Evolutionary conservation across 2,329 filamentous ascomycete genomes (phyloP).

Genomic region (Aureobasidium mangrovei): DNA sequence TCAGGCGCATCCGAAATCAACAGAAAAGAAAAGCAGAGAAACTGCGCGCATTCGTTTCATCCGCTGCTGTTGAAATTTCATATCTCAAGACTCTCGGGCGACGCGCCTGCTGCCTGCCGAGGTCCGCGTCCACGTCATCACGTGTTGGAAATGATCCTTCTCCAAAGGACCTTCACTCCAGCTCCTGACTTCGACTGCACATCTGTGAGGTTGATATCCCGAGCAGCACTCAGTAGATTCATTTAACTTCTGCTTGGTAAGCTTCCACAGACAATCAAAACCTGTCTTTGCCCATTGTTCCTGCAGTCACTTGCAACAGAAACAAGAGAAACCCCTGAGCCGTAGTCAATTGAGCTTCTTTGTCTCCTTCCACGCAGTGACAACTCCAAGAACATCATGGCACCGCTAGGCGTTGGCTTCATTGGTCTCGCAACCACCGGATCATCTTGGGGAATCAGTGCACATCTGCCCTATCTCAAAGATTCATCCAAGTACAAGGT

Average conservation of each 20-base stretch:
- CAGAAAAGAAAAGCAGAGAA: background rate
- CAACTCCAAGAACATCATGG: background rate
- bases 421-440: conserved; percentile 49
- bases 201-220: too few relatives aligned
- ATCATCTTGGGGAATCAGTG: conserved; percentile 41
- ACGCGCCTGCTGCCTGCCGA: conserved; percentile 13
- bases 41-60: background rate
- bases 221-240: too few relatives aligned
- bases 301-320: too few relatives aligned
- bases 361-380: too few relatives aligned
- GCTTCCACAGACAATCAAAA: too few relatives aligned
- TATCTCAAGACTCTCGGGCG: background rate
- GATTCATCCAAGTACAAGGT: conserved; percentile 35
- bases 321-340: too few relatives aligned
- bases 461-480: conserved; percentile 53
- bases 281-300: too few relatives aligned
- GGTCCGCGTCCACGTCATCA: conserved; percentile 4
- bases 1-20: background rate
- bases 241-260: too few relatives aligned
- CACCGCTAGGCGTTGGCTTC: conserved; percentile 47
- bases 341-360: too few relatives aligned
- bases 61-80: background rate
- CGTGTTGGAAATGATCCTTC: background rate
- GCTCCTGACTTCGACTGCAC: too few relatives aligned
- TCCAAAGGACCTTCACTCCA: too few relatives aligned